These are phyloP conservation scores for Xylaria telfairii DNA, from an alignment of 495 filamentous ascomycete genomes.

Conservation along the genomic window DNA sequence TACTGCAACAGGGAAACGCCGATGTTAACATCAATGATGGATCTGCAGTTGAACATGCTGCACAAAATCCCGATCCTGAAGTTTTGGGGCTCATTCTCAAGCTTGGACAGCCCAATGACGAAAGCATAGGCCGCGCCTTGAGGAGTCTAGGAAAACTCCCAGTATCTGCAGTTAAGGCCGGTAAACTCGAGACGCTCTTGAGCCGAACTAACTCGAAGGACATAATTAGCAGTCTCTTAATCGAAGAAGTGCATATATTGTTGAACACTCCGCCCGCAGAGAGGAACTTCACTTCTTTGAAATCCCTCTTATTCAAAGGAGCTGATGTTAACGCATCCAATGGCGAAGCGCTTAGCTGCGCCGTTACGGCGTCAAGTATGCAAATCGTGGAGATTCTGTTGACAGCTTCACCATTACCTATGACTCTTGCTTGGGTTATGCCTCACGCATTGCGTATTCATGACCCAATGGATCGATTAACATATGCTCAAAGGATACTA, in stretches of 20 bases:
- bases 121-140: slow-evolving; percentile 43
- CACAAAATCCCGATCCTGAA: slow-evolving; percentile 40
- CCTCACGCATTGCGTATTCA: slow-evolving; percentile 50
- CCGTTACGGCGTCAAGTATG: slow-evolving; percentile 46
- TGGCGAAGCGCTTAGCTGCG: slow-evolving; percentile 47
- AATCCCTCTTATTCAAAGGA: slow-evolving; percentile 47
- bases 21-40: slow-evolving; percentile 52
- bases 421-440: slow-evolving; percentile 44
- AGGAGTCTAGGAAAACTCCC: slow-evolving; percentile 40
- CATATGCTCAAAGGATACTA: slow-evolving; percentile 49
- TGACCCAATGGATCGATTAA: slow-evolving; percentile 50
- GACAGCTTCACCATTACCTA: slow-evolving; percentile 36
- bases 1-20: slow-evolving; percentile 50
- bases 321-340: slow-evolving; percentile 52
- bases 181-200: slow-evolving; percentile 47
- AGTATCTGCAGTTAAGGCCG: slow-evolving; percentile 41
- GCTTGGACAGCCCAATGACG: slow-evolving; percentile 43
- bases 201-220: slow-evolving; percentile 45
- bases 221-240: slow-evolving; percentile 39
- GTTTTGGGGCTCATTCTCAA: slow-evolving; percentile 51
- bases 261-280: slow-evolving; percentile 36
- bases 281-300: slow-evolving; percentile 41
- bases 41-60: slow-evolving; percentile 42
- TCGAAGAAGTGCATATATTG: slow-evolving; percentile 48
- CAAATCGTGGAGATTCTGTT: slow-evolving; percentile 50